These are phyloP conservation scores for Kodamaea alishanica DNA, from an alignment of 1,139 yeast species.

Conservation along the genomic window DNA sequence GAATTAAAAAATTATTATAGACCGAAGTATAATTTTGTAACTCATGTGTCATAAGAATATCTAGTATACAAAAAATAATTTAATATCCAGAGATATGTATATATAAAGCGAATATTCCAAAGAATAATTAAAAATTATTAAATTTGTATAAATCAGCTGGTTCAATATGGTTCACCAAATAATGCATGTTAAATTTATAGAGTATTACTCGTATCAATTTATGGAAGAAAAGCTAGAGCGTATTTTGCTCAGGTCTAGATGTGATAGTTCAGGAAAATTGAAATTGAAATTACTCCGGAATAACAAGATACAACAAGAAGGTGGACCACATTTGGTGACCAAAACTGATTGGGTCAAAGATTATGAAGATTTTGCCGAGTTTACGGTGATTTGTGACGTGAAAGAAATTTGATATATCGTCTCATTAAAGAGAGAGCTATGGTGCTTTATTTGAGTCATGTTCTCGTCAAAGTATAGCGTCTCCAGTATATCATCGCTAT, in stretches of 20 bases:
- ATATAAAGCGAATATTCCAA: too few relatives aligned
- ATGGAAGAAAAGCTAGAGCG: slow-evolving; percentile 10
- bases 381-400: slow-evolving; percentile 9
- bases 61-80: too few relatives aligned
- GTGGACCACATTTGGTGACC: slow-evolving; percentile 5
- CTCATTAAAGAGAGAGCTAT: too few relatives aligned
- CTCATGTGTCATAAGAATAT: too few relatives aligned
- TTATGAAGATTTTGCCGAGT: slow-evolving; percentile 10
- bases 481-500: too few relatives aligned
- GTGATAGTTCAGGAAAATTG: slow-evolving; percentile 6
- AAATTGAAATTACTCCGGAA: slow-evolving; percentile 6
- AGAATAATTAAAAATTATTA: neutral
- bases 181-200: slow-evolving; percentile 8
- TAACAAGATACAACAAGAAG: slow-evolving; percentile 6
- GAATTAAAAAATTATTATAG: too few relatives aligned
- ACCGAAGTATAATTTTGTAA: too few relatives aligned
- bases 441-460: too few relatives aligned
- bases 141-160: neutral
- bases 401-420: slow-evolving; percentile 3
- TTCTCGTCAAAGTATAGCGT: too few relatives aligned
- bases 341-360: slow-evolving; percentile 8
- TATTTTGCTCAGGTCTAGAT: slow-evolving; percentile 7
- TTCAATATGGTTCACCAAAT: slow-evolving; percentile 7
- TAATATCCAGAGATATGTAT: too few relatives aligned
- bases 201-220: slow-evolving; percentile 9